Evolutionary conservation across 176 grass and related monocot genomes (phyloP), one percentile per base, ranked within the genome.

Genomic region (Chrysopogon serrulatus): DNA sequence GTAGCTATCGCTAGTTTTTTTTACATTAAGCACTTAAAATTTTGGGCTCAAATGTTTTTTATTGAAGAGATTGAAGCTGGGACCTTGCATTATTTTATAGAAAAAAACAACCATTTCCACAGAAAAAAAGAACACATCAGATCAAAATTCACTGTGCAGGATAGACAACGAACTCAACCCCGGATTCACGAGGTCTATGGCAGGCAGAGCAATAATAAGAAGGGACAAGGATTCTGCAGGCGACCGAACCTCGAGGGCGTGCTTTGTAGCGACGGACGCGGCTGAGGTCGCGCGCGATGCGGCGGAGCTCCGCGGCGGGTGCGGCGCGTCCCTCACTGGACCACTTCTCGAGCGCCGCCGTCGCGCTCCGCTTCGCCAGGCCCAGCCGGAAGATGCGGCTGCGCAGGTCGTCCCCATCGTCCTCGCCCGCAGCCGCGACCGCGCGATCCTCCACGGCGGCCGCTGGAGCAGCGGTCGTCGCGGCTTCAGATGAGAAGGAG

Each of bases 181-280:
- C 1, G 39, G 2, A 51, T 19, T 10, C 30, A 36, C 4, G 18
- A 47, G 18, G 12, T 31, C 54, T 23, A 56, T 18, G n/a, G 11
- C 15, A 5, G 13, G 40, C 31, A 36, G 1, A 36, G 62, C 28
- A 61, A 35, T 14, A 45, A 40, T 34, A n/a, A 49, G 42, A 65
- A 53, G 19, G 19, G 64, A 13, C 17, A 62, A 15, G 51, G 49
- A 5, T 40, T 39, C 60, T 62, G 77, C 14, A 11, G 27, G 49
- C 39, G 40, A 27, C 51, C 81, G 18, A 77, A 97, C 95, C 92
- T 95, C 95, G 16, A 98, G 92, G 9, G 95, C 92, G 80, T 98
- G 92, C 85, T 98, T n/a, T 95, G 79, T 47, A 98, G 27, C 91
- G 92, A 48, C 87, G 82, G 31, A 65, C 86, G 78, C 82, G 84